Evolutionary conservation across 2,329 filamentous ascomycete species (phyloP).

Genomic region (Cercospora zeina): DNA sequence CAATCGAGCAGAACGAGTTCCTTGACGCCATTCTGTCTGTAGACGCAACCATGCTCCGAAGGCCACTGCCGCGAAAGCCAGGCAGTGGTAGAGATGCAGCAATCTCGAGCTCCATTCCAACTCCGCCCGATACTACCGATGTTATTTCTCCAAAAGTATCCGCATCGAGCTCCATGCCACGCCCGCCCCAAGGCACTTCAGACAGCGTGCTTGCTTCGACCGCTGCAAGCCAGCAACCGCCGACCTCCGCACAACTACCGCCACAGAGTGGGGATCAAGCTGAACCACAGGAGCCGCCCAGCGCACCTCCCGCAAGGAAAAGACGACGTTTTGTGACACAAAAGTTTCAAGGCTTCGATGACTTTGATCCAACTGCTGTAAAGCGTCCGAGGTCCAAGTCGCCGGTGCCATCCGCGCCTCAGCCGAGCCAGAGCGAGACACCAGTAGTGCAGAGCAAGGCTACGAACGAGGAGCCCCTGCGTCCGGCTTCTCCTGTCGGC

Average conservation of each 20-base stretch:
- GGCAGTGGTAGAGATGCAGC: not conserved
- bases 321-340: slow-evolving; percentile 41
- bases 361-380: slow-evolving; percentile 41
- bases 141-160: not conserved
- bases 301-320: slow-evolving; percentile 14
- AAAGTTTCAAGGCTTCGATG: slow-evolving; percentile 59
- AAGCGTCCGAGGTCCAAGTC: slow-evolving; percentile 29
- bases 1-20: slow-evolving; percentile 87
- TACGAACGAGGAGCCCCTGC: slow-evolving; percentile 22
- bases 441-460: slow-evolving; percentile 29
- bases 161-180: slow-evolving; percentile 7
- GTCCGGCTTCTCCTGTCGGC: slow-evolving; percentile 7
- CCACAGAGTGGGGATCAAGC: not conserved
- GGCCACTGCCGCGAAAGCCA: slow-evolving; percentile 54
- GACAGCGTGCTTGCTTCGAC: not conserved
- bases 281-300: slow-evolving; percentile 11
- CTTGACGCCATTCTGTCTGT: slow-evolving; percentile 83
- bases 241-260: not conserved
- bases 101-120: slow-evolving; percentile 10
- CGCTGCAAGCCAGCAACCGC: not conserved
- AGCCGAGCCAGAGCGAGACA: slow-evolving; percentile 29
- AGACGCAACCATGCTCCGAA: slow-evolving; percentile 70
- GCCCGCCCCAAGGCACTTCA: not conserved
- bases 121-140: not conserved
- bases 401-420: slow-evolving; percentile 23